Evolutionary conservation across 495 filamentous ascomycete species (phyloP).

Genomic region (Cudoniella acicularis): DNA sequence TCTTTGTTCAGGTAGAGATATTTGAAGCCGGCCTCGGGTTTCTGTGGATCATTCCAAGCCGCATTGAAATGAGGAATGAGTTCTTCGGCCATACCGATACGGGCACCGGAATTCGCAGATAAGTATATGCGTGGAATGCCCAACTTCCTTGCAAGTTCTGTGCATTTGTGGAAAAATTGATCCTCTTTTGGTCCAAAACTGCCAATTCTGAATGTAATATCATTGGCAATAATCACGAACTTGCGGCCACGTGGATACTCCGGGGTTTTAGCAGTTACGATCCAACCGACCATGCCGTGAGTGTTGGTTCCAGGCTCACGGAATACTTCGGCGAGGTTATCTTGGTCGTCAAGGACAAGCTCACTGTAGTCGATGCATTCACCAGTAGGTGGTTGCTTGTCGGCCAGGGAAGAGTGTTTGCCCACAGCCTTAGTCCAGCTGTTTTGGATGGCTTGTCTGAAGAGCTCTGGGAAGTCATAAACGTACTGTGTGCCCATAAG

Average conservation of each 20-base stretch:
- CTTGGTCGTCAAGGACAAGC: slow-evolving; percentile 88
- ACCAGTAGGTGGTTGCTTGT: slow-evolving; percentile 77
- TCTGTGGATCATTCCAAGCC: slow-evolving; percentile 84
- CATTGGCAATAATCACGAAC: slow-evolving; percentile 96
- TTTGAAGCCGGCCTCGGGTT: slow-evolving; percentile 91
- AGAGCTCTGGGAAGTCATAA: slow-evolving; percentile 99
- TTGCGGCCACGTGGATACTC: slow-evolving; percentile 90
- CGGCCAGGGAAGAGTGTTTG: slow-evolving; percentile 65
- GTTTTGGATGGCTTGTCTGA: slow-evolving; percentile 97
- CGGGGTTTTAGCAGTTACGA: slow-evolving; percentile 94
- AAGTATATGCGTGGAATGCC: slow-evolving; percentile 97
- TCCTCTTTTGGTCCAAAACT: slow-evolving; percentile 96
- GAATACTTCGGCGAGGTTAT: slow-evolving; percentile 86
- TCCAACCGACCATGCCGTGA: slow-evolving; percentile 98
- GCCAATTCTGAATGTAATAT: slow-evolving; percentile 98
- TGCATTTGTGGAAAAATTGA: slow-evolving; percentile 98
- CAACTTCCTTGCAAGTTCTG: slow-evolving; percentile 85
- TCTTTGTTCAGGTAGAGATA: slow-evolving; percentile 94
- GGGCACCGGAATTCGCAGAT: slow-evolving; percentile 98
- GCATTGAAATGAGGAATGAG: slow-evolving; percentile 94
- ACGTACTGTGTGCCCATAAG: slow-evolving; percentile 99
- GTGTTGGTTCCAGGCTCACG: slow-evolving; percentile 93
- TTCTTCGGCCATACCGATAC: slow-evolving; percentile 95
- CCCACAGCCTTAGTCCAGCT: slow-evolving; percentile 74
- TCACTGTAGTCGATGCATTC: slow-evolving; percentile 96